phyloP scores from a whole-genome alignment of 148 eudicot species.

The Chenopodium album region DNA sequence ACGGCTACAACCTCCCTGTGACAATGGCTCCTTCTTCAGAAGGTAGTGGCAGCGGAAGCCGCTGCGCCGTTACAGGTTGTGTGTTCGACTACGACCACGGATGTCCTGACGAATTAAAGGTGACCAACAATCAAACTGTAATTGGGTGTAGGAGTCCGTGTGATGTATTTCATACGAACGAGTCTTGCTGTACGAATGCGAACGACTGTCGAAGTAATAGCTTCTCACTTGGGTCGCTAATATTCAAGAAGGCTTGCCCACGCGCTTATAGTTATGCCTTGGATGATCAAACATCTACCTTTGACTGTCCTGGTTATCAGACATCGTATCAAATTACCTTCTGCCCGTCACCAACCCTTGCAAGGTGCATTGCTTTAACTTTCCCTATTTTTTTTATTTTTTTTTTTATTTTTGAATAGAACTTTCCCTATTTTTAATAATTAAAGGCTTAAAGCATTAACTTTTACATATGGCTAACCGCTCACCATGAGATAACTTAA shows the following conservation, averaged over 20 bases:
- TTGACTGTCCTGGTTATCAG: conserved; percentile 40
- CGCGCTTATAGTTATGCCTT: conserved; percentile 59
- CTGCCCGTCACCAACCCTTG: conserved; percentile 44
- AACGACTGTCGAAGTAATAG: conserved; percentile 37
- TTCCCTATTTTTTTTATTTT: background rate
- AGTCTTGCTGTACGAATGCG: conserved; percentile 47
- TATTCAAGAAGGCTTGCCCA: conserved; percentile 62
- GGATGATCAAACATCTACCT: conserved; percentile 55
- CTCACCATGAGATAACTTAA: no score
- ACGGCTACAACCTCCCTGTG: conserved; percentile 66
- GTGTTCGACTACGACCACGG: conserved; percentile 31
- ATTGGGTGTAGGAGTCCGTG: conserved; percentile 47
- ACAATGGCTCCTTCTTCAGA: conserved; percentile 35
- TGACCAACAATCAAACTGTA: conserved; percentile 10
- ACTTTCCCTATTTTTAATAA: no score
- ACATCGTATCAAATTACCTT: conserved; percentile 53
- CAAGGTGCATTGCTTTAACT: background rate
- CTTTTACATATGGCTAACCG: no score
- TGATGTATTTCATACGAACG: conserved; percentile 28
- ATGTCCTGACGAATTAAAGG: conserved; percentile 43
- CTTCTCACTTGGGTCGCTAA: conserved; percentile 32
- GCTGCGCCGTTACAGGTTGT: conserved; percentile 51
- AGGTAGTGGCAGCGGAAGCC: conserved; percentile 31
- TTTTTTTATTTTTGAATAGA: no score
- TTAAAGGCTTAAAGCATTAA: no score